Evolutionary conservation across 1,284 basidiomycete genomes (phyloP).

Genomic region (Tilletiaria anomala): DNA sequence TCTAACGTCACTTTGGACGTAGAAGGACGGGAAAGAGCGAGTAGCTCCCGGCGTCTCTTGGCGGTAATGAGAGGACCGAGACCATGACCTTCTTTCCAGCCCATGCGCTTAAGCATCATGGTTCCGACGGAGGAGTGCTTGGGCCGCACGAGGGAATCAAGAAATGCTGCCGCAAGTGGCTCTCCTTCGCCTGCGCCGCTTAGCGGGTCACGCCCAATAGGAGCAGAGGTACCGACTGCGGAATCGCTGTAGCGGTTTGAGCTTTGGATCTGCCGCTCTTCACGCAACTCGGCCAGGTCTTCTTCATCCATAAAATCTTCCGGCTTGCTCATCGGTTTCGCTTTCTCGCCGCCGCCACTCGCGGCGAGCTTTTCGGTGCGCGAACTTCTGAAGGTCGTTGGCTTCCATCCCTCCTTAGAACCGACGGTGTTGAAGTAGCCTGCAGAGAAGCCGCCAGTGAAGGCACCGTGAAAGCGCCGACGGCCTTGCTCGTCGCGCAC

Average conservation of each 20-base stretch:
- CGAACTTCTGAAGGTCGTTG: slow-evolving; percentile 54
- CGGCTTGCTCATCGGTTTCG: too few species aligned
- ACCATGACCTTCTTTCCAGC: slow-evolving; percentile 71
- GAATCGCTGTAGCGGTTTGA: slow-evolving; percentile 3
- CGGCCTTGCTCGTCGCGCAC: slow-evolving; percentile 88
- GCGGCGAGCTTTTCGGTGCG: slow-evolving; percentile 40
- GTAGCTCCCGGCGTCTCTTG: slow-evolving; percentile 1
- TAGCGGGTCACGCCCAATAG: too few species aligned
- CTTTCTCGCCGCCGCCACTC: too few species aligned
- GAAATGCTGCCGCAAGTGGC: too few species aligned
- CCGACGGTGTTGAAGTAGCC: slow-evolving; percentile 95
- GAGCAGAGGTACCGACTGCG: background rate
- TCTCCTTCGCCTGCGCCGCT: too few species aligned
- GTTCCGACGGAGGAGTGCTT: slow-evolving; percentile 14
- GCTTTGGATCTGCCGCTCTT: slow-evolving; percentile 50
- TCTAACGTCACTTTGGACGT: too few species aligned
- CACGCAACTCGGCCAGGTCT: slow-evolving; percentile 66
- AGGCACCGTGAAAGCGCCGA: slow-evolving; percentile 82
- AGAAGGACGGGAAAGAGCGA: too few species aligned
- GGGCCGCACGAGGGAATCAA: too few species aligned
- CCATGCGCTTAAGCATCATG: slow-evolving; percentile 75
- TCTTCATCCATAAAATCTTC: slow-evolving; percentile 99
- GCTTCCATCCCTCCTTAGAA: slow-evolving; percentile 93
- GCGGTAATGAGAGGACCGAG: slow-evolving; percentile 3
- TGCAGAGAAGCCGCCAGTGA: slow-evolving; percentile 93